phyloP scores from a whole-genome alignment of 441 rosid species.

The Isatis lusitanica region DNA sequence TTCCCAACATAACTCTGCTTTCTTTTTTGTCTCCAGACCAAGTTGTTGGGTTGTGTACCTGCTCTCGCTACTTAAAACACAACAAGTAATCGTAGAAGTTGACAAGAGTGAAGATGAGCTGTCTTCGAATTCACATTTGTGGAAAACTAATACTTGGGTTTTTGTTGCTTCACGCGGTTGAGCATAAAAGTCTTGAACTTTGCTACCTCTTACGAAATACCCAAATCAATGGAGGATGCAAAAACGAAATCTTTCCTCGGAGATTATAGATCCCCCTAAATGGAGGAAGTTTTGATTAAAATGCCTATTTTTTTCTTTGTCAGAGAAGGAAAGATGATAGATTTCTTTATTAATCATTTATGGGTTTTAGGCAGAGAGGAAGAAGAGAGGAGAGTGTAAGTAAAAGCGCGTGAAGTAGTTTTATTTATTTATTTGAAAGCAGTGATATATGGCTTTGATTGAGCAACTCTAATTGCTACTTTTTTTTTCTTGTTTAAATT shows the following conservation, averaged over 20 bases:
- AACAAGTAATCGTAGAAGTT: constrained; percentile 11
- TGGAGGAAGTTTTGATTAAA: not conserved
- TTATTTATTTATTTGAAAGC: not conserved
- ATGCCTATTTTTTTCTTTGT: not conserved
- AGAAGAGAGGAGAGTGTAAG: not conserved
- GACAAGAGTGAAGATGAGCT: constrained; percentile 28
- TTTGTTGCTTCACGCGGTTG: constrained; percentile 27
- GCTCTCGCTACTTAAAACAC: constrained; percentile 26
- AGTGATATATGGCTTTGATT: constrained; percentile 39
- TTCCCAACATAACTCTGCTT: constrained; percentile 21
- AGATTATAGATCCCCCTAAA: not conserved
- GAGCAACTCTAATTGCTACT: constrained; percentile 14
- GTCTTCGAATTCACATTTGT: constrained; percentile 29
- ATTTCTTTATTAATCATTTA: not conserved
- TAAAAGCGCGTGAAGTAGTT: constrained; percentile 24
- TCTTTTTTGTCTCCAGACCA: not conserved
- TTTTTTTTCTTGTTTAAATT: not conserved
- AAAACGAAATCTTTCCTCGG: not conserved
- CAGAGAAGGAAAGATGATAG: constrained; percentile 7
- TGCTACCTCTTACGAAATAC: constrained; percentile 17
- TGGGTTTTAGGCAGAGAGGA: constrained; percentile 19
- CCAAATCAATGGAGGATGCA: not conserved
- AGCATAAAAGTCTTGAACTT: constrained; percentile 15
- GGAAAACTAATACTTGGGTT: not conserved
- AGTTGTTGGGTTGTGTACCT: constrained; percentile 3